Percentiles rank a stretch among this genome's conserved stretches.
Conservation (phyloP, 1,284 basidiomycete species). For the Grifola frondosa region DNA sequence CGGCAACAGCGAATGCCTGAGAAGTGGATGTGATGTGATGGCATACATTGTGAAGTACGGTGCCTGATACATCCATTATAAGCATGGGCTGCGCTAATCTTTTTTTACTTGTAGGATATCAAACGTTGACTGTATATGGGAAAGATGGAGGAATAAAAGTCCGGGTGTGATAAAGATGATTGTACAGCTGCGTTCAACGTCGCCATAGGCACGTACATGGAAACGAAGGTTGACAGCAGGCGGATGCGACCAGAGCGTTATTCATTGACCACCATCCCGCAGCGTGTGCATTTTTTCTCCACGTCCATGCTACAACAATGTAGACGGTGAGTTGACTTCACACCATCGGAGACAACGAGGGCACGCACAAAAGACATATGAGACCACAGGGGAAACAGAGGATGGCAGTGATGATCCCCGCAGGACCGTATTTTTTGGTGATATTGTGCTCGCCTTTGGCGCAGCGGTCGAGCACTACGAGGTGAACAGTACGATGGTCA, state of each 20-base stretch:
- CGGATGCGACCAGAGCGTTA: neutral
- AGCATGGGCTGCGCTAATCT: no score
- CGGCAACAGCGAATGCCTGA: no score
- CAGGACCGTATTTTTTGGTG: constrained; percentile 24
- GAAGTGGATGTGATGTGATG: no score
- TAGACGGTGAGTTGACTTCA: neutral
- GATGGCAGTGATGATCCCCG: constrained; percentile 27
- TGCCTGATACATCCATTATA: no score
- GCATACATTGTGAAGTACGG: no score
- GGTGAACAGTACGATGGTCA: neutral
- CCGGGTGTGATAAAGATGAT: no score
- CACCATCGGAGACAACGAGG: neutral
- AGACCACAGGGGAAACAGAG: constrained; percentile 28
- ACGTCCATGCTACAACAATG: constrained; percentile 12
- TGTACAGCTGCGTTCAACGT: neutral
- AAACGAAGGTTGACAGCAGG: neutral
- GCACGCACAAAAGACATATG: constrained; percentile 28
- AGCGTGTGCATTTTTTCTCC: constrained; percentile 23
- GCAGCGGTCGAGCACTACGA: constrained; percentile 25
- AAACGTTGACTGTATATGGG: no score
- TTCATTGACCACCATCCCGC: constrained; percentile 12
- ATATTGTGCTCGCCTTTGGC: constrained; percentile 28
- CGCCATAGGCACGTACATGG: neutral
- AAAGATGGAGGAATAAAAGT: no score
- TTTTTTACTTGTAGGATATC: no score